Percentiles rank a stretch among this genome's conserved stretches.
Conservation (phyloP, 192 early-diverging fungal genomes). For the Rhizophagus clarus region DNA sequence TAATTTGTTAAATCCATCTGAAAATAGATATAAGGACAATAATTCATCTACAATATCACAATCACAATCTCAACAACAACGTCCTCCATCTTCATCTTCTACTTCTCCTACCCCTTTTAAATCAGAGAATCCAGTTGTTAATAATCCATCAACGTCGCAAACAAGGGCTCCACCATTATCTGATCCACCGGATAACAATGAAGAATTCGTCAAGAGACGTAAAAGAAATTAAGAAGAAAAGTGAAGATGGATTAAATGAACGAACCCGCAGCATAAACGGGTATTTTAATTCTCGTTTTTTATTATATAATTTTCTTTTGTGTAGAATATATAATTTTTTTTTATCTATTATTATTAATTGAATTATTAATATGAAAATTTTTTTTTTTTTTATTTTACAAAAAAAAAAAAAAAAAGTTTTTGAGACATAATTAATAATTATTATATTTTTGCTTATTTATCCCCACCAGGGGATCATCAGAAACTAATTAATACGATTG, state of each 20-base stretch:
- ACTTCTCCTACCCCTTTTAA: slow-evolving; percentile 1
- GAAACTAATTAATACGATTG: not conserved
- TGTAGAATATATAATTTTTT: not conserved
- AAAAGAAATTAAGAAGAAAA: not conserved
- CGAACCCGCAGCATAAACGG: not conserved
- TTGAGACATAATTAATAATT: not conserved
- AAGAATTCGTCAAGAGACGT: not conserved
- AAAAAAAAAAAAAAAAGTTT: not conserved
- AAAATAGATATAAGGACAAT: slow-evolving; percentile 15
- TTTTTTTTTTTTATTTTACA: not conserved
- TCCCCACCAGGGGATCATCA: not conserved
- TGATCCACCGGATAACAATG: slow-evolving; percentile 23
- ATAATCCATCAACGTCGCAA: not conserved
- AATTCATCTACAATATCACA: not conserved
- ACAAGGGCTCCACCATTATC: slow-evolving; percentile 11
- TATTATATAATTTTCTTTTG: too few species aligned
- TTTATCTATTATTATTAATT: too few species aligned
- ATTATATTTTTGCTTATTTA: not conserved
- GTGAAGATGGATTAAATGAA: not conserved
- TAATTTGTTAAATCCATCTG: slow-evolving; percentile 30
- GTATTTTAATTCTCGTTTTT: too few species aligned
- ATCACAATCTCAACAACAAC: slow-evolving; percentile 8
- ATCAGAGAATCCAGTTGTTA: not conserved
- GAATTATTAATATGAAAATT: too few species aligned
- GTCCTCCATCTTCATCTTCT: slow-evolving; percentile 9